Conservation (phyloP, 108 stramenopile species). For the Cyclotella sp. region DNA sequence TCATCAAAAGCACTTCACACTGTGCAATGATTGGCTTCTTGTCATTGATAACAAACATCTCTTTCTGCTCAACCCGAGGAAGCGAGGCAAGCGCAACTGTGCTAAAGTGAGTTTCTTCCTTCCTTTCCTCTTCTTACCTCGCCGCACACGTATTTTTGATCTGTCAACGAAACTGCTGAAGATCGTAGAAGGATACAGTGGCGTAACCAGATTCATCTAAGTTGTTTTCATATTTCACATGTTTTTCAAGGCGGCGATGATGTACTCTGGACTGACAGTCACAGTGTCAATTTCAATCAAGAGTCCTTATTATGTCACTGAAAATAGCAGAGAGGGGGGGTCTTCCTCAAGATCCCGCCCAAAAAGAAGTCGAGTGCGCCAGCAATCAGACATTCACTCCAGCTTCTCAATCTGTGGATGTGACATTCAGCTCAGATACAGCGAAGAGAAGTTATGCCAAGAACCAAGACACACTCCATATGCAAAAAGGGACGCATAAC, state of each 20-base stretch:
- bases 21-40: slow-evolving; percentile 22
- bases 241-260: slow-evolving; percentile 23
- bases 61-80: slow-evolving; percentile 32
- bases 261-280: slow-evolving; percentile 33
- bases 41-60: slow-evolving; percentile 28
- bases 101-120: not conserved
- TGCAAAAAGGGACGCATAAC: not conserved
- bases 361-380: not conserved
- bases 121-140: not conserved
- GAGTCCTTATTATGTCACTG: not conserved
- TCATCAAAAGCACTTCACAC: slow-evolving; percentile 11
- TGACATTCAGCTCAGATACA: slow-evolving; percentile 13
- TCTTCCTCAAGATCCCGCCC: slow-evolving; percentile 8
- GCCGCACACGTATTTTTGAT: not conserved
- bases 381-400: slow-evolving; percentile 3
- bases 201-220: slow-evolving; percentile 22
- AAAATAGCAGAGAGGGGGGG: not conserved
- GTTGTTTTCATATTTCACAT: slow-evolving; percentile 34
- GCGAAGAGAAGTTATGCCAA: not conserved
- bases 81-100: slow-evolving; percentile 22
- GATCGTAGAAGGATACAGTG: slow-evolving; percentile 24
- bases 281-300: slow-evolving; percentile 12
- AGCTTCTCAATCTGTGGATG: not conserved
- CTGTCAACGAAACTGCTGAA: not conserved
- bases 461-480: not conserved